Base-by-base conservation (phyloP, 2,329 filamentous ascomycete species). In the Colletotrichum gloeosporioides region DNA sequence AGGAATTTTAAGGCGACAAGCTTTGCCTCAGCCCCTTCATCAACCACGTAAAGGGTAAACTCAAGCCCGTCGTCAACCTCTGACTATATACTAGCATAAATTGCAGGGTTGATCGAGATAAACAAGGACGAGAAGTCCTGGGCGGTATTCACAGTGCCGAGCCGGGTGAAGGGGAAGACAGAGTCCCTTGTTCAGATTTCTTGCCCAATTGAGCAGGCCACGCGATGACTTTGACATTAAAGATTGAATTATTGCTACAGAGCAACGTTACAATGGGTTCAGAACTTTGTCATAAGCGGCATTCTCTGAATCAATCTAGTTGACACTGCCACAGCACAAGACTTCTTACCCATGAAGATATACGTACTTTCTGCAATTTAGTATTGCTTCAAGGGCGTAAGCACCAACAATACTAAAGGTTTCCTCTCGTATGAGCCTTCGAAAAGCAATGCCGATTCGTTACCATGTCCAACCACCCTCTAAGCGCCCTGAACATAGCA, bases 21-120 rank as follows among this genome's bases (percentile, higher is more conserved):
- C n/a, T 53, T 22, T 53, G 44, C 10, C 44, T 22, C 44, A 53
- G 6, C 3, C 44, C n/a, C 13, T 53, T 22, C 10, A 13, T 12
- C 44, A 53, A 53, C 44, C n/a, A 53, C 44, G n/a, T 22, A 53
- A 53, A 53, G 44, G 22, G 44, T 2, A 3, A 53, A 53, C 44
- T 53, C 44, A 53, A 13, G n/a, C n/a, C n/a, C 44, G 2, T 22
- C 12, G 0, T 0, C 44, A 2, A 4, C 1, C 10, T 49, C 44
- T 49, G n/a, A 49, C 0, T 1, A 22, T n/a, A 49, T 6, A 13
- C 10, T 13, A 22, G 44, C 44, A 49, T 4, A 13, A 22, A 13
- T 49, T 49, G n/a, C 6, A 22, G 6, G n/a, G 9, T 22, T 22
- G 44, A 22, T 22, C 1, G 0, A 13, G 18, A 13, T 1, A n/a